A percentile compares a stretch with the other conserved stretches of the same genome.
Conservation (phyloP, 176 grass and related monocot genomes). For the Leersia perrieri region DNA sequence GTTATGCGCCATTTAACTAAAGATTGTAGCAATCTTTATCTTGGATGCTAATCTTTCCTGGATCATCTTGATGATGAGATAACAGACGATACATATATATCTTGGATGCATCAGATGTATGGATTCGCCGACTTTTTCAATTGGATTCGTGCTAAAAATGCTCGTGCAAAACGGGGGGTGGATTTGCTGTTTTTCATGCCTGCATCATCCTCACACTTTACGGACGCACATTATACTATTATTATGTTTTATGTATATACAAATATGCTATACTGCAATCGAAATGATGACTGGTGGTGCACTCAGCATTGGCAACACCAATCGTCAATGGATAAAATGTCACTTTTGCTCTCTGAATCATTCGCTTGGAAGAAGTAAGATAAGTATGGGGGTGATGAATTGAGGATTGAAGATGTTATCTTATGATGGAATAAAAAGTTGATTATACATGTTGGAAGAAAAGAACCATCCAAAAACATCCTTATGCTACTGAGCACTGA, state of each 20-base stretch:
- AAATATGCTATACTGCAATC: background rate
- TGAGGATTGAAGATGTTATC: background rate
- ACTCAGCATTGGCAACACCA: background rate
- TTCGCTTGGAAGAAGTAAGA: background rate
- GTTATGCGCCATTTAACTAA: background rate
- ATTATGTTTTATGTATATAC: background rate
- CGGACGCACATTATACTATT: background rate
- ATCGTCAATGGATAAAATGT: background rate
- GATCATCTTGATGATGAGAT: background rate
- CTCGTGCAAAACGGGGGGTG: background rate
- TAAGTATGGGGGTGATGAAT: background rate
- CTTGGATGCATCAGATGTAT: background rate
- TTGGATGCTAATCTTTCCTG: background rate
- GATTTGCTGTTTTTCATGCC: background rate
- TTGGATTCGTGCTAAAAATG: slow-evolving; percentile 22
- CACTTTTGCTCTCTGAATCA: background rate
- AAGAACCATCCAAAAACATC: background rate
- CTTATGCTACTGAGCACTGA: background rate
- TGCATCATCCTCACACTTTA: background rate
- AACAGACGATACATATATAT: background rate
- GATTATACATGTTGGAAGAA: background rate
- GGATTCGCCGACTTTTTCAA: background rate
- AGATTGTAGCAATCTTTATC: background rate
- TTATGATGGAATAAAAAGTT: background rate
- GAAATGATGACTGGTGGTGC: background rate